A percentile compares a stretch with the other conserved stretches of the same genome.
Conservation (phyloP, 2,329 filamentous ascomycete genomes). For the Fusarium euwallaceae region DNA sequence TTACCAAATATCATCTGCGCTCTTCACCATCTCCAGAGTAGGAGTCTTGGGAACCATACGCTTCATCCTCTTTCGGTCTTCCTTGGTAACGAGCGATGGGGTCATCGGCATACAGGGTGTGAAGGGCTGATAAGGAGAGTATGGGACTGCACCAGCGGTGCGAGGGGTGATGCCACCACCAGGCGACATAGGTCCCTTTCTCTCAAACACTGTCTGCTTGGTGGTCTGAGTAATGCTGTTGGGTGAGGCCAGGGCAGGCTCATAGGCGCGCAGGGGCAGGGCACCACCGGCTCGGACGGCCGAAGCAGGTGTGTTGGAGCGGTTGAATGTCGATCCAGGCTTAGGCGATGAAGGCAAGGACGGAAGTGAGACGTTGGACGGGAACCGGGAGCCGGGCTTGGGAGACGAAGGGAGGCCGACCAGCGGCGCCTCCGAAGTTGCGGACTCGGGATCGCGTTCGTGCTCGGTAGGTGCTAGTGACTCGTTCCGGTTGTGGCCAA, state of each 20-base stretch:
- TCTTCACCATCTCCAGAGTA: slow-evolving; percentile 71
- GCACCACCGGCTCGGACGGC: slow-evolving; percentile 69
- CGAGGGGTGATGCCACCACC: slow-evolving; percentile 72
- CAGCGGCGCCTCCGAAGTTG: slow-evolving; percentile 64
- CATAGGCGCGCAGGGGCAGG: slow-evolving; percentile 73
- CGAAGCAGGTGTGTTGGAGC: slow-evolving; percentile 61
- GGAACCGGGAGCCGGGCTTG: slow-evolving; percentile 50
- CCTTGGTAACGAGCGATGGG: slow-evolving; percentile 78
- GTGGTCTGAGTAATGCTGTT: slow-evolving; percentile 61
- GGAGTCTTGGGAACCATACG: slow-evolving; percentile 74
- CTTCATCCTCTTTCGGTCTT: slow-evolving; percentile 78
- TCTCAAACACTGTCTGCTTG: slow-evolving; percentile 75
- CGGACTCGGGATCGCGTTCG: slow-evolving; percentile 65
- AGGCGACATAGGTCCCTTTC: slow-evolving; percentile 67
- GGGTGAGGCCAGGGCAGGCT: slow-evolving; percentile 67
- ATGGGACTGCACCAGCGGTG: slow-evolving; percentile 74
- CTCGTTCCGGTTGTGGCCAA: slow-evolving; percentile 53
- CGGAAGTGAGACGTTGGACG: slow-evolving; percentile 51
- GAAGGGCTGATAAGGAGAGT: slow-evolving; percentile 84
- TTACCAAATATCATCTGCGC: slow-evolving; percentile 75
- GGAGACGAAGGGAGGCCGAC: slow-evolving; percentile 65
- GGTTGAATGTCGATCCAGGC: slow-evolving; percentile 63
- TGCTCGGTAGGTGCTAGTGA: slow-evolving; percentile 57
- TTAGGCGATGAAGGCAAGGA: slow-evolving; percentile 64
- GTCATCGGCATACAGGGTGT: slow-evolving; percentile 82